Base-by-base conservation (phyloP, 345 rosid species). In the Noccaea caerulescens region DNA sequence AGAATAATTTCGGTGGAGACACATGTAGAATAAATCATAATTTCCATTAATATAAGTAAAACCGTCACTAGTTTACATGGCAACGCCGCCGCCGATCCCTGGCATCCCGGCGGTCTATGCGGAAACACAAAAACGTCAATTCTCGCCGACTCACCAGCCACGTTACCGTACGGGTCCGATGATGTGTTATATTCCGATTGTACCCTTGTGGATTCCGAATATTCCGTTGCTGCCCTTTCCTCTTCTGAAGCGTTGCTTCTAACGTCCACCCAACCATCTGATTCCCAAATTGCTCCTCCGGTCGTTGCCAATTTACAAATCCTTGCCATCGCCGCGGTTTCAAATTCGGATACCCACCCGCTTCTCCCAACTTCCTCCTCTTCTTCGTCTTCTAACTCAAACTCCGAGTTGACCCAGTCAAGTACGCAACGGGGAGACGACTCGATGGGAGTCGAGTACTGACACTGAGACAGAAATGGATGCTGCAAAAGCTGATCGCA, bases 361-460 rank as follows among this genome's bases (percentile, higher is more conserved):
- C 32, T 66, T 0, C 63, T 76, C 8, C 23, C 78, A 34, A 14
- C 80, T 50, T 57, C 67, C 34, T 60, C 73, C 3, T 56, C 77
- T 10, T 66, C 59, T 53, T 43, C 72, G 0, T 46, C 68, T 58
- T 38, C 59, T 3, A 71, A 39, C 8, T 56, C 76, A 51, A 82
- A 82, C 8, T 78, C 81, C 27, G 82, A 76, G 72, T 43, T 69
- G 30, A 57, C 77, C 81, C 85, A 83, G 81, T 85, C 86, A 9
- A 88, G 87, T 11, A 88, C 90, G 78, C 90, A 82, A 53, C 92
- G 94, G 10, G 94, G 97, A 65, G 97, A 88, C 11, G 80, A 50
- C 71, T 84, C 85, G 14, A 57, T n/a, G 23, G 4, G 6, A 55
- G 62, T 12, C 4, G 25, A 49, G 42, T 25, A 45, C 18, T 72